Evolutionary conservation across 164 flowering plant genomes (phyloP).

Genomic region (Berberis thunbergii): DNA sequence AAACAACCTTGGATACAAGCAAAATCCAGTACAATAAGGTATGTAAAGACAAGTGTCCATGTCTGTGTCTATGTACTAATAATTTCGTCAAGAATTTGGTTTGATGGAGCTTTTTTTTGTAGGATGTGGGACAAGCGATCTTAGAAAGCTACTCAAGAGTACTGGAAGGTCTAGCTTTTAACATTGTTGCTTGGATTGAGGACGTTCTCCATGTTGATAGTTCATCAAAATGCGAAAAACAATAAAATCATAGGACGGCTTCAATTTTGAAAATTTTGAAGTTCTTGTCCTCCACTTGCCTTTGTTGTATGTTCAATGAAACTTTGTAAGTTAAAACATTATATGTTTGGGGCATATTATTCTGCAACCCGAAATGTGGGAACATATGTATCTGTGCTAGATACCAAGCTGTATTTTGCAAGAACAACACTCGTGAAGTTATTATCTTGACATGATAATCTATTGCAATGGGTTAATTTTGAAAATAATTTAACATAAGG

Average conservation of each 20-base stretch:
- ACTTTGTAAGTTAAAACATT: too few relatives aligned
- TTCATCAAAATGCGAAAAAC: constrained; percentile 25
- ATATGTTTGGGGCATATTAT: too few relatives aligned
- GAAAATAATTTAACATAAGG: too few relatives aligned
- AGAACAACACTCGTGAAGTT: too few relatives aligned
- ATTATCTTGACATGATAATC: too few relatives aligned
- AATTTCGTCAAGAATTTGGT: neutral
- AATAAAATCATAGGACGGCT: constrained; percentile 7
- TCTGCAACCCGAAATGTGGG: too few relatives aligned
- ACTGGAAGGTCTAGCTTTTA: constrained; percentile 89
- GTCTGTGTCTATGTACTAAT: neutral
- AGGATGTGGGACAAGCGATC: constrained; percentile 93
- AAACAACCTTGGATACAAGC: constrained; percentile 81
- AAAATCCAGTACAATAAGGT: constrained; percentile 84
- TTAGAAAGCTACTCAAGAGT: constrained; percentile 96
- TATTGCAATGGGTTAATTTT: too few relatives aligned
- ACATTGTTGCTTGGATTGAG: constrained; percentile 85
- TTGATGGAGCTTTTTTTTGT: constrained; percentile 19
- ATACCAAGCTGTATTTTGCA: too few relatives aligned
- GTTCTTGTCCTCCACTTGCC: too few relatives aligned
- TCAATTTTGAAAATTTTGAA: constrained; percentile 4
- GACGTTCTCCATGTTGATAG: constrained; percentile 69
- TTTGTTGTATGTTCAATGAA: neutral
- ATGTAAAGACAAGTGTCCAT: neutral
- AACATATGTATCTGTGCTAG: too few relatives aligned